Conservation (phyloP, 2,329 filamentous ascomycete genomes). For the Tolypocladium tropicale region DNA sequence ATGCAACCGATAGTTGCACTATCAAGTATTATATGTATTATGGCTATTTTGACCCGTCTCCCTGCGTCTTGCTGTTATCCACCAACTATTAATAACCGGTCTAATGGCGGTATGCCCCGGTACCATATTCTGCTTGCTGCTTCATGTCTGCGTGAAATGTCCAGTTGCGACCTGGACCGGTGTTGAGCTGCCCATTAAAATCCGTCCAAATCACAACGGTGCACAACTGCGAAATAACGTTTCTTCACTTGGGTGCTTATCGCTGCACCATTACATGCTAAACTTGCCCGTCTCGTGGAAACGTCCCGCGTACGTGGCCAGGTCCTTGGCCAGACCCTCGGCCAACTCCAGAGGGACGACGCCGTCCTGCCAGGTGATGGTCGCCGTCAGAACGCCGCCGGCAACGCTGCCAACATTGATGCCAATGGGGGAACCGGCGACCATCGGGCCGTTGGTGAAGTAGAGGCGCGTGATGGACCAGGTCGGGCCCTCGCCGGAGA, state of each 20-base stretch:
- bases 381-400: conserved; percentile 28
- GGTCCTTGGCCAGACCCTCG: conserved; percentile 23
- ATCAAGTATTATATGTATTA: neutral
- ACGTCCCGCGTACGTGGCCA: conserved; percentile 13
- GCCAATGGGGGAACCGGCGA: conserved; percentile 29
- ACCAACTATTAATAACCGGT: neutral
- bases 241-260: no score
- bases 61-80: neutral
- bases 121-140: neutral
- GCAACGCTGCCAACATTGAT: conserved; percentile 37
- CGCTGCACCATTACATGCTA: neutral
- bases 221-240: no score
- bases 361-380: conserved; percentile 37
- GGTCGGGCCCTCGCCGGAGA: conserved; percentile 12
- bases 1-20: neutral
- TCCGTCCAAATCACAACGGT: no score
- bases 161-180: neutral
- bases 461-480: conserved; percentile 32
- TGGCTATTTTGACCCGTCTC: neutral
- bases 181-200: no score
- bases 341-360: conserved; percentile 28
- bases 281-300: conserved; percentile 15
- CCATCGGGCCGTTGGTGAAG: conserved; percentile 38
- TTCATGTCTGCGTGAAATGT: neutral
- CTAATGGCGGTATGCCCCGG: no score